These are phyloP conservation scores for Solanum ossicruentum DNA, from an alignment of 257 asterid species.

Conservation along the genomic window DNA sequence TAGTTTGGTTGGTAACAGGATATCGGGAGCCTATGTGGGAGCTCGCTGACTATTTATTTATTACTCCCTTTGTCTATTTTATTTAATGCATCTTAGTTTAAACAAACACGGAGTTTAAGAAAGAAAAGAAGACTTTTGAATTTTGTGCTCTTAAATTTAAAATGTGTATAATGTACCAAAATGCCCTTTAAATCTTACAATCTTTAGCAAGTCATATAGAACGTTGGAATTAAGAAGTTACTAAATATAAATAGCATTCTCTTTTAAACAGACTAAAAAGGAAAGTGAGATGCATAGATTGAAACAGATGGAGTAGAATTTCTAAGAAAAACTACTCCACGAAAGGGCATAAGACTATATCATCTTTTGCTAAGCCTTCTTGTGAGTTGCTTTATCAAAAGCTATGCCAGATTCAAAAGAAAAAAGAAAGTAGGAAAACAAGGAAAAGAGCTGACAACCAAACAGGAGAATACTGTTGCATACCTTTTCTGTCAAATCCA, in stretches of 20 bases:
- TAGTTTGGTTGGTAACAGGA: not conserved
- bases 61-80: not conserved
- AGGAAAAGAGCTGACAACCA: not conserved
- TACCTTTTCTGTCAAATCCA: conserved; percentile 94
- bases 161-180: not conserved
- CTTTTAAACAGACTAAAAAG: not conserved
- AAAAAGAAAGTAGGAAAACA: not conserved
- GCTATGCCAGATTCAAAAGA: not conserved
- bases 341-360: not conserved
- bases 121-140: not conserved
- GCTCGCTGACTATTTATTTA: not conserved
- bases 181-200: not conserved
- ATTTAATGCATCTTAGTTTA: not conserved
- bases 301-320: not conserved
- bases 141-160: not conserved
- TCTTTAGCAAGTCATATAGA: not conserved
- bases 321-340: not conserved
- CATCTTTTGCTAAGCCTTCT: not conserved
- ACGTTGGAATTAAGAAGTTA: not conserved
- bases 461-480: not conserved
- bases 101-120: not conserved
- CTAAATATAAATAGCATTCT: not conserved
- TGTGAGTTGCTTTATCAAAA: not conserved
- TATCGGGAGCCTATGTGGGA: not conserved
- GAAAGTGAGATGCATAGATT: not conserved